phyloP scores from a whole-genome alignment of 2,329 filamentous ascomycete genomes.

The Shiraia bambusicola region DNA sequence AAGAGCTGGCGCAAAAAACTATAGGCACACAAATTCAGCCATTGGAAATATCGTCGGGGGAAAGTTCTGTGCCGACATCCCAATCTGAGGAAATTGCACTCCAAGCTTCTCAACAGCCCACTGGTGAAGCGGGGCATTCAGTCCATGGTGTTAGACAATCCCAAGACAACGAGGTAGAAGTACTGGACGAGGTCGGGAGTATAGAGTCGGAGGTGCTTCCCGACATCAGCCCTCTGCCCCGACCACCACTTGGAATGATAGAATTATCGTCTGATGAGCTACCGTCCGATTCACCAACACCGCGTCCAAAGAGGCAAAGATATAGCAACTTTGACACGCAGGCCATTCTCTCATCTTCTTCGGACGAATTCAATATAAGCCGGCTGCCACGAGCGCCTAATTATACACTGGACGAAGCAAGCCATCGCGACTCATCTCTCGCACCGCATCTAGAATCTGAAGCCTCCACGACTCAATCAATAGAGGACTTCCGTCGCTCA shows the following conservation, averaged over 20 bases:
- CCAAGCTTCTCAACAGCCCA: conserved; percentile 5
- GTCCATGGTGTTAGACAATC: conserved; percentile 1
- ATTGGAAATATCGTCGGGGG: conserved; percentile 25
- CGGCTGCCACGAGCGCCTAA: conserved; percentile 12
- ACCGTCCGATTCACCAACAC: conserved; percentile 32
- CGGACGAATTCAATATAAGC: conserved; percentile 11
- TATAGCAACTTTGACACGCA: conserved; percentile 34
- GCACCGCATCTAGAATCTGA: conserved; percentile 21
- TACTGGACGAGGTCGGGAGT: conserved; percentile 11
- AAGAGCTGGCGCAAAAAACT: background rate
- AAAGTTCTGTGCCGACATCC: conserved; percentile 11
- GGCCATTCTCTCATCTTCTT: conserved; percentile 38
- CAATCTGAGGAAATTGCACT: conserved; percentile 6
- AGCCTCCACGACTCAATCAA: conserved; percentile 34
- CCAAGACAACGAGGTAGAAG: conserved; percentile 2
- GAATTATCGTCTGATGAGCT: conserved; percentile 11
- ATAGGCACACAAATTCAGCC: conserved; percentile 16
- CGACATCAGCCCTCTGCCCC: conserved; percentile 1
- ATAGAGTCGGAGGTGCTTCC: conserved; percentile 17
- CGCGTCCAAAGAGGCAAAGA: conserved; percentile 23
- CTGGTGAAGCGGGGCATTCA: conserved; percentile 1
- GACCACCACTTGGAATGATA: conserved; percentile 5
- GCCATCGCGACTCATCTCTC: conserved; percentile 12
- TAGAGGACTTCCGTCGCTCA: conserved; percentile 39
- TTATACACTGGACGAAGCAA: conserved; percentile 6